Conservation (phyloP, 495 filamentous ascomycete genomes). For the Podospora conica region DNA sequence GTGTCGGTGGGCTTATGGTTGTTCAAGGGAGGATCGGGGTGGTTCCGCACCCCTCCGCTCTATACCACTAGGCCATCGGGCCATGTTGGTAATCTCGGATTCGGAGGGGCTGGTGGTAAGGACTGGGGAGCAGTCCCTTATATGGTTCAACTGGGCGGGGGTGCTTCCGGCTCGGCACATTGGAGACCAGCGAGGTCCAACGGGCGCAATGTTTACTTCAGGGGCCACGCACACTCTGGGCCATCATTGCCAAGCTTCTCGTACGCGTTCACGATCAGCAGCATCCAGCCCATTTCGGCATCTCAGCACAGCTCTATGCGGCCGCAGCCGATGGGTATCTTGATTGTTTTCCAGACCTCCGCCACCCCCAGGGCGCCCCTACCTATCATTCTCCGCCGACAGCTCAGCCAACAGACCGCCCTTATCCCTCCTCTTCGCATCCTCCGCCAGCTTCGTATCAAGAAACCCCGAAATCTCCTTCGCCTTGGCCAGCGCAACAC, state of each 20-base stretch:
- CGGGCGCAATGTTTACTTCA: neutral
- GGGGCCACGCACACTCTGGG: neutral
- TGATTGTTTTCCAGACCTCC: conserved; percentile 7
- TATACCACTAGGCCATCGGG: neutral
- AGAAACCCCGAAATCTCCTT: conserved; percentile 70
- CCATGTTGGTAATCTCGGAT: neutral
- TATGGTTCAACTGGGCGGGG: neutral
- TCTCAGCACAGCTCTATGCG: conserved; percentile 1
- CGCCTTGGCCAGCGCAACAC: conserved; percentile 65
- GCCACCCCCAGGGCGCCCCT: conserved; percentile 10
- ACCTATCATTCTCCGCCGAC: conserved; percentile 76
- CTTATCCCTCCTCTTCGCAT: conserved; percentile 67
- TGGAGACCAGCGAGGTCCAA: neutral
- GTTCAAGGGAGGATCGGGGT: neutral
- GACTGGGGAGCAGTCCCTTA: neutral
- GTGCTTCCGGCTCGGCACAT: neutral
- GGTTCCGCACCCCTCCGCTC: neutral
- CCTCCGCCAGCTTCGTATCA: conserved; percentile 64
- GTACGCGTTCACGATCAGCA: neutral
- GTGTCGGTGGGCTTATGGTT: neutral
- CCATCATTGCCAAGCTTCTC: neutral
- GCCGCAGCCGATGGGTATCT: conserved; percentile 25
- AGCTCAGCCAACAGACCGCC: conserved; percentile 70
- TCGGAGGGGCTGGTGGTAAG: neutral
- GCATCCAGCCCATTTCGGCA: neutral